Evolutionary conservation across 2,329 filamentous ascomycete genomes (phyloP), one percentile per base, ranked within the genome.

Genomic region (Simplicillium aogashimaense): DNA sequence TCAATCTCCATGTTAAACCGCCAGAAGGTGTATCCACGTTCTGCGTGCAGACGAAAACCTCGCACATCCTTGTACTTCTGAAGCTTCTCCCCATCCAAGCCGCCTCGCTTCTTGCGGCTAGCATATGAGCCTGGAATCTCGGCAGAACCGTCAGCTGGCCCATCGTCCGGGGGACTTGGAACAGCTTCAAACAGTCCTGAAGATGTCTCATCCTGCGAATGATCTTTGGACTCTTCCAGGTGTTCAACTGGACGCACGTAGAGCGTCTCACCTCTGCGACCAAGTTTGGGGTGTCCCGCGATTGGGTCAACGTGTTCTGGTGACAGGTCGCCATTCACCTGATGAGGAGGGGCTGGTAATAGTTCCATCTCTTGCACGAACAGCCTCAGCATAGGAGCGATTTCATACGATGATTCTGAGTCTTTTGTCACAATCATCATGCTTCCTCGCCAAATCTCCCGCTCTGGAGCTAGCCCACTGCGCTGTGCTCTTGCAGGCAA

Each of bases 401-500:
- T 80, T 35, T 81, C 76, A 54, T 95, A 95, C 1, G 83, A 84
- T 2, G 90, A 97, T 32, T 83, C 76, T 2, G 77, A 73, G 54
- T 98, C 90, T 39, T 80, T 74, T 0, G 92, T 97, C 16, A 98
- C 88, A 51, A 98, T 95, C 86, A 98, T 88, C 42, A 97, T 74
- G 44, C 80, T 94, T 5, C 92, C 92, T 57, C 89, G 78, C 92
- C 92, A 98, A 15, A 90, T 79, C 51, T 95, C 86, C 38, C 78
- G 75, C 34, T 86, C 80, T 0, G 54, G 40, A 11, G 54, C 42
- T 2, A 53, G 48, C 47, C 40, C 48, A 11, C 48, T 43, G 16
- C 47, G 53, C 32, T 50, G 53, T 7, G 53, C 37, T 38, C 55
- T 50, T 7, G 46, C 54, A 1, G 65, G 53, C 36, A 64, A 53